phyloP scores from a whole-genome alignment of 306 rosid genomes.

The Cicer yamashitae region DNA sequence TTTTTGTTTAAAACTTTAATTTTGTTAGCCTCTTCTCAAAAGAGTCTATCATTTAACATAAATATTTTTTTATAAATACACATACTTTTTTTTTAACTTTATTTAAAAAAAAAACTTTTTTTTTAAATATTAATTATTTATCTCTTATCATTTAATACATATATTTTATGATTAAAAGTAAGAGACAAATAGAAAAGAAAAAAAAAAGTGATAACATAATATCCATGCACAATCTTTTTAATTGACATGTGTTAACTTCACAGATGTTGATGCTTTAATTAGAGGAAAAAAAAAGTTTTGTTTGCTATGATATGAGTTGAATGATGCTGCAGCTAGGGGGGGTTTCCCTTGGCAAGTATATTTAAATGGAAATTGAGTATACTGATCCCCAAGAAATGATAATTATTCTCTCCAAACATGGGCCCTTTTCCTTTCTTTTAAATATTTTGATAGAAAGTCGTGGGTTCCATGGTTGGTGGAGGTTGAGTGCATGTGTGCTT shows the following conservation, averaged over 20 bases:
- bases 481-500: conserved; percentile 45
- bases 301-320: conserved; percentile 32
- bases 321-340: conserved; percentile 22
- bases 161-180: neutral
- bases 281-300: conserved; percentile 22
- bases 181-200: conserved; percentile 7
- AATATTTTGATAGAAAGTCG: conserved; percentile 26
- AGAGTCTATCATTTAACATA: no score
- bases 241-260: neutral
- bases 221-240: neutral
- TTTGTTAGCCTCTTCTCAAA: no score
- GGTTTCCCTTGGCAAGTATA: conserved; percentile 32
- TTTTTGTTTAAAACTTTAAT: no score
- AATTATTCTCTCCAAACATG: neutral
- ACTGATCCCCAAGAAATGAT: conserved; percentile 43
- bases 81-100: no score
- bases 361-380: conserved; percentile 36
- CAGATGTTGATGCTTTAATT: neutral
- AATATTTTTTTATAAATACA: no score
- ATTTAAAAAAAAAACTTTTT: no score
- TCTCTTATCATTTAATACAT: neutral
- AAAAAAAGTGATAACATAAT: conserved; percentile 25
- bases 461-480: conserved; percentile 61
- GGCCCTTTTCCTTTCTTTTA: conserved; percentile 26
- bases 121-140: no score